Evolutionary conservation across 495 filamentous ascomycete species (phyloP).

Genomic region (Xylaria sp.): DNA sequence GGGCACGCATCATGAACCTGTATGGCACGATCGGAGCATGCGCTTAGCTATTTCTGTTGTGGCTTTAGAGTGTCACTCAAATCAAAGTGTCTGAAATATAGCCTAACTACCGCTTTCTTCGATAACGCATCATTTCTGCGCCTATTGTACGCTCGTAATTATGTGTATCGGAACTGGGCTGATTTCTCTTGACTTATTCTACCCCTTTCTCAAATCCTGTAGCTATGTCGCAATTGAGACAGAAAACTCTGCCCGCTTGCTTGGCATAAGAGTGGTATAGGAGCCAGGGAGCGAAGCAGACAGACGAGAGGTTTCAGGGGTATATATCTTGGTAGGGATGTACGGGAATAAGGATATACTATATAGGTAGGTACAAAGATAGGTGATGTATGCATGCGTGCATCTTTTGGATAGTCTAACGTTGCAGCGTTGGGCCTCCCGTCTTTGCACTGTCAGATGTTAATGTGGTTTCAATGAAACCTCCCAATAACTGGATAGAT

Average conservation of each 20-base stretch:
- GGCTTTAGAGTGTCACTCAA: neutral
- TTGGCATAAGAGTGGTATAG: neutral
- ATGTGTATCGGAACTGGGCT: neutral
- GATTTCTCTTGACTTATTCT: neutral
- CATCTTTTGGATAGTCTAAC: neutral
- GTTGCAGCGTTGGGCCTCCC: neutral
- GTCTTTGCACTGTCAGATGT: neutral
- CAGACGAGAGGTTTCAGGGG: neutral
- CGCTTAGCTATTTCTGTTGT: neutral
- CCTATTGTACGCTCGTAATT: neutral
- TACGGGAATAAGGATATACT: neutral
- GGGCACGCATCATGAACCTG: neutral
- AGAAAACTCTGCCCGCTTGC: neutral
- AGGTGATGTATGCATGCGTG: neutral
- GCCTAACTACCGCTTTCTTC: neutral
- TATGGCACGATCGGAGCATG: neutral
- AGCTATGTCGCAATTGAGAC: neutral
- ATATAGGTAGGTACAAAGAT: neutral
- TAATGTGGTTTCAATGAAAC: neutral
- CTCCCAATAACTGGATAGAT: neutral
- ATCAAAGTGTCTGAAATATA: slow-evolving; percentile 1
- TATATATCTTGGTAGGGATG: neutral
- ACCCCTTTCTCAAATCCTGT: neutral
- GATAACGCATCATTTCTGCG: neutral
- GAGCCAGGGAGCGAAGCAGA: neutral